Conservation (phyloP, 148 eudicot genomes). For the Cornus suecica region DNA sequence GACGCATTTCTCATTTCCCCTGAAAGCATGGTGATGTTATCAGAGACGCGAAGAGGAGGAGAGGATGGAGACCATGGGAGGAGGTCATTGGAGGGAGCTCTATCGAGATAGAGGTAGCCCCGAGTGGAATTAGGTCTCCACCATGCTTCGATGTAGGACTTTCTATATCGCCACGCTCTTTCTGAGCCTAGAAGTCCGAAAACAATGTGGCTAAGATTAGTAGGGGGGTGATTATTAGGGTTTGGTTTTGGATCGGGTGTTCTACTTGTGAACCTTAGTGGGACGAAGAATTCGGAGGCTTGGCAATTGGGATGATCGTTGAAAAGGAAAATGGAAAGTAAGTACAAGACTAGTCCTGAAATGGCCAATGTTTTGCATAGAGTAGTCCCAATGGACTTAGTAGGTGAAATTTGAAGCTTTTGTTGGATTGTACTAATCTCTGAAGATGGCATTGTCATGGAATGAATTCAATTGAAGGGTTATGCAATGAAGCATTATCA, state of each 20-base stretch:
- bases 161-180: slow-evolving; percentile 17
- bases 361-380: background rate
- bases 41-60: slow-evolving; percentile 24
- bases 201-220: slow-evolving; percentile 25
- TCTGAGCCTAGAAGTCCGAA: slow-evolving; percentile 25
- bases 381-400: background rate
- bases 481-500: background rate
- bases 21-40: background rate
- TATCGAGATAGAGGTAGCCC: slow-evolving; percentile 24
- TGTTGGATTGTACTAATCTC: background rate
- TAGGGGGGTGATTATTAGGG: background rate
- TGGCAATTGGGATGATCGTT: background rate
- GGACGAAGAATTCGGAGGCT: background rate
- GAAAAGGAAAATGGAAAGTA: background rate
- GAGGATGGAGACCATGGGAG: slow-evolving; percentile 25
- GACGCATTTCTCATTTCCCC: background rate
- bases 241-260: background rate
- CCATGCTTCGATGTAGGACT: slow-evolving; percentile 29
- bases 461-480: background rate
- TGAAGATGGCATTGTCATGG: background rate
- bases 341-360: slow-evolving; percentile 4
- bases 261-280: background rate
- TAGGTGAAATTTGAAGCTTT: background rate
- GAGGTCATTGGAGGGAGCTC: slow-evolving; percentile 12
- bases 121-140: slow-evolving; percentile 29